Percentiles rank a stretch among this genome's conserved stretches.
Conservation (phyloP, 1,284 basidiomycete genomes). For the Trichosporon coremiiforme region DNA sequence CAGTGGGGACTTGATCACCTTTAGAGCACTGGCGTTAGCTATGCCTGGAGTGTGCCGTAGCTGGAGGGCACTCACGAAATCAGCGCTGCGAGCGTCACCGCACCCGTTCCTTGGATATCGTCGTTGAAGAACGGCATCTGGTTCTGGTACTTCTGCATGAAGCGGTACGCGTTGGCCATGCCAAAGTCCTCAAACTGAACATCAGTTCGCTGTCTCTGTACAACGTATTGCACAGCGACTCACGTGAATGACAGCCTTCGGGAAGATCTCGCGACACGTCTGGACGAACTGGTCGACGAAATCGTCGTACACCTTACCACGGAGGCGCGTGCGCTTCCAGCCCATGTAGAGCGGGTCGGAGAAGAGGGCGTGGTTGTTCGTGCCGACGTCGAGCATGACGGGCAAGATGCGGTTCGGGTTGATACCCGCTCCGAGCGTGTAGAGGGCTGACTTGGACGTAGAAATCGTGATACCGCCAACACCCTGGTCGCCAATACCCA, state of each 20-base stretch:
- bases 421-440: constrained; percentile 78
- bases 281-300: constrained; percentile 59
- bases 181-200: constrained; percentile 59
- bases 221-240: no score
- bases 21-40: constrained; percentile 58
- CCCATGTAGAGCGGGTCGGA: constrained; percentile 57
- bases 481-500: constrained; percentile 66
- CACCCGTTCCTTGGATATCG: constrained; percentile 76
- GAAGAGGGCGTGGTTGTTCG: constrained; percentile 65
- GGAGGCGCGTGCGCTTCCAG: constrained; percentile 57
- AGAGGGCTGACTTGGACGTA: constrained; percentile 81
- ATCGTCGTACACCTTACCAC: constrained; percentile 57
- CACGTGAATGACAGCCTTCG: constrained; percentile 55
- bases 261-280: constrained; percentile 56
- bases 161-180: constrained; percentile 67
- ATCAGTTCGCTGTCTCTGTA: no score
- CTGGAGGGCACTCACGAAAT: constrained; percentile 44
- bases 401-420: constrained; percentile 68
- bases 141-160: constrained; percentile 67
- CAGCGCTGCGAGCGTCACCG: constrained; percentile 63
- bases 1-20: constrained; percentile 67
- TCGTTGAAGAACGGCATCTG: constrained; percentile 68
- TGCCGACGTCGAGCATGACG: constrained; percentile 75
- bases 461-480: constrained; percentile 65
- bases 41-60: not conserved